phyloP scores from a whole-genome alignment of 2,329 filamentous ascomycete species.

The Diaporthe sp. region DNA sequence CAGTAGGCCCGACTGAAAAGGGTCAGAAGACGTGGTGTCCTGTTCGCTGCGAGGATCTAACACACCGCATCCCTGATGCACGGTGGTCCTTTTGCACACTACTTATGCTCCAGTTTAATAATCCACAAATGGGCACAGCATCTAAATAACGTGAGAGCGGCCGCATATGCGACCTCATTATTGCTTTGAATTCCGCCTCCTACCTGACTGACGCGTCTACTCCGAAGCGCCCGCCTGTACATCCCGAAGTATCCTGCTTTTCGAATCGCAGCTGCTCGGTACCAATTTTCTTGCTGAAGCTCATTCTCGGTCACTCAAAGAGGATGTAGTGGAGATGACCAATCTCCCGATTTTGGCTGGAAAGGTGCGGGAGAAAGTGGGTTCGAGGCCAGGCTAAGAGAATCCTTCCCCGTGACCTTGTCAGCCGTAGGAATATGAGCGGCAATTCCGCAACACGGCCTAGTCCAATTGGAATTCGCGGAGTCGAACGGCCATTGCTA shows the following conservation, averaged over 20 bases:
- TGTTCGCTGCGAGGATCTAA: not conserved
- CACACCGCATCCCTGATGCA: slow-evolving; percentile 26
- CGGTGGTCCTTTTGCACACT: slow-evolving; percentile 24
- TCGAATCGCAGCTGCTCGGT: not conserved
- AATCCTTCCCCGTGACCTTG: slow-evolving; percentile 20
- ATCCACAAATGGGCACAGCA: slow-evolving; percentile 17
- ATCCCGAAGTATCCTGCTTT: not conserved
- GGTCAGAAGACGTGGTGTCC: slow-evolving; percentile 20
- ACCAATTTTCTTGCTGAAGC: not conserved
- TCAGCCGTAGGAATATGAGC: slow-evolving; percentile 17
- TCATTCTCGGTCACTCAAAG: not conserved
- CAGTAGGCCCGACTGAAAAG: slow-evolving; percentile 9
- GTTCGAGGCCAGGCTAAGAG: slow-evolving; percentile 20
- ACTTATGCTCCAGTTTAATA: slow-evolving; percentile 13
- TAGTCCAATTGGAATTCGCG: not conserved
- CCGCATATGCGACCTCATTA: not conserved
- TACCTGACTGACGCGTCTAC: not conserved
- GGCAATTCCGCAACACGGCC: not conserved
- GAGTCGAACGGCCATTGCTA: not conserved
- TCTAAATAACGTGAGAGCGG: not conserved
- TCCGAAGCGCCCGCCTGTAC: not conserved
- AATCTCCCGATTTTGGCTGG: not conserved
- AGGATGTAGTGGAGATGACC: not conserved
- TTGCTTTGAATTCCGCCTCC: not conserved
- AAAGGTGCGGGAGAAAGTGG: slow-evolving; percentile 27